Conservation (phyloP, 306 rosid genomes). For the Arachis stenosperma region DNA sequence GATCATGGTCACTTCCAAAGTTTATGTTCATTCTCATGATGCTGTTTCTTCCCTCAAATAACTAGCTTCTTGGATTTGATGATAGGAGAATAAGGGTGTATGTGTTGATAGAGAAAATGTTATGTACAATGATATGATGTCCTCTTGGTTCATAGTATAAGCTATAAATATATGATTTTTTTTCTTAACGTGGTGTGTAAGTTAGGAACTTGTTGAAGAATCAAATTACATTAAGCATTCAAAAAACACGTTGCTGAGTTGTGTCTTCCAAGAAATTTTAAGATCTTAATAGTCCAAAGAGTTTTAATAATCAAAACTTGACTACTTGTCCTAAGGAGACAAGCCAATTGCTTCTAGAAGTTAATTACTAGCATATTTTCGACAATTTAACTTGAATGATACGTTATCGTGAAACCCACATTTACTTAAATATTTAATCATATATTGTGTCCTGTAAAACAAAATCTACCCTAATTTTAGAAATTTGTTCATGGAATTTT, state of each 20-base stretch:
- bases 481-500: too few species aligned
- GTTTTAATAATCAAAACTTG: neutral
- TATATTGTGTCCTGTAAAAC: too few species aligned
- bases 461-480: too few species aligned
- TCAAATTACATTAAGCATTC: neutral
- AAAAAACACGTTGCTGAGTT: neutral
- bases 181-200: too few species aligned
- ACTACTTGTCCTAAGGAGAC: neutral
- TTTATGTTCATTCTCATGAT: neutral
- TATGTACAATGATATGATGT: neutral
- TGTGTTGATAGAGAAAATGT: neutral
- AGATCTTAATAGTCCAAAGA: neutral
- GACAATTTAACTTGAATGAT: neutral
- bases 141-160: too few species aligned
- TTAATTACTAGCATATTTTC: neutral
- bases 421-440: too few species aligned
- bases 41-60: neutral
- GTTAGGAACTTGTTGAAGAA: too few species aligned
- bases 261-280: neutral
- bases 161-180: too few species aligned
- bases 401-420: too few species aligned
- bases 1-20: slow-evolving; percentile 4
- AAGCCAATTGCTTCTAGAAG: neutral
- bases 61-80: neutral
- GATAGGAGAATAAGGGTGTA: neutral